These are phyloP conservation scores for Phoenix roebelenii DNA, from an alignment of 176 grass and related monocot species.

Conservation along the genomic window DNA sequence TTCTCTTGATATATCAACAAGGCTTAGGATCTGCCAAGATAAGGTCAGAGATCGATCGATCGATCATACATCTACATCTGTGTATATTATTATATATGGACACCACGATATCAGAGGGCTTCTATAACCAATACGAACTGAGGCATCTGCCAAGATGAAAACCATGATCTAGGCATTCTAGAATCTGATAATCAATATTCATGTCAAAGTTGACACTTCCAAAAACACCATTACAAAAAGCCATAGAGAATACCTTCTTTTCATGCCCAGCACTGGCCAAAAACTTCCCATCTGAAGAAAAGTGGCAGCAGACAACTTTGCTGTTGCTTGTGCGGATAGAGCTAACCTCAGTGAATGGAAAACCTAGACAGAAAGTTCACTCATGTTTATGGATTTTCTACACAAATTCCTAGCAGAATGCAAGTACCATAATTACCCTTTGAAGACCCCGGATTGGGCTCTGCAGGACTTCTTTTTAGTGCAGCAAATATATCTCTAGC, in stretches of 20 bases:
- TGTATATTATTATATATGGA: too few species aligned
- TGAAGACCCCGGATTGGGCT: conserved; percentile 48
- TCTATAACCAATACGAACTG: too few species aligned
- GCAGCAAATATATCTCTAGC: conserved; percentile 85
- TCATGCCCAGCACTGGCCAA: conserved; percentile 97
- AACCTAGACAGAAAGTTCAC: conserved; percentile 44
- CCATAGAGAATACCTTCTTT: conserved; percentile 51
- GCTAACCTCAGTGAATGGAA: conserved; percentile 74
- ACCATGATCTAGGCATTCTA: too few species aligned
- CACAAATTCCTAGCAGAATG: background rate
- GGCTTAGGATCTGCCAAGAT: too few species aligned
- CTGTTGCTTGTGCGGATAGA: conserved; percentile 79
- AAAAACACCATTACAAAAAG: too few species aligned
- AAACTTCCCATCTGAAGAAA: conserved; percentile 89
- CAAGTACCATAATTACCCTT: conserved; percentile 37
- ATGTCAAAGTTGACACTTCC: too few species aligned
- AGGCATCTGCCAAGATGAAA: too few species aligned
- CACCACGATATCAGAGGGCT: too few species aligned
- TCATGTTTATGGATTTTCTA: background rate
- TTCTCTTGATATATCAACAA: too few species aligned
- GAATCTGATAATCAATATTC: too few species aligned
- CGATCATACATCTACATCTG: too few species aligned
- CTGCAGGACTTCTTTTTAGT: conserved; percentile 51
- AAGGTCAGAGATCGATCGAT: too few species aligned
- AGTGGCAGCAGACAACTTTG: conserved; percentile 94